Conservation (phyloP, 2,329 filamentous ascomycete species). For the Aspergillus sp. region DNA sequence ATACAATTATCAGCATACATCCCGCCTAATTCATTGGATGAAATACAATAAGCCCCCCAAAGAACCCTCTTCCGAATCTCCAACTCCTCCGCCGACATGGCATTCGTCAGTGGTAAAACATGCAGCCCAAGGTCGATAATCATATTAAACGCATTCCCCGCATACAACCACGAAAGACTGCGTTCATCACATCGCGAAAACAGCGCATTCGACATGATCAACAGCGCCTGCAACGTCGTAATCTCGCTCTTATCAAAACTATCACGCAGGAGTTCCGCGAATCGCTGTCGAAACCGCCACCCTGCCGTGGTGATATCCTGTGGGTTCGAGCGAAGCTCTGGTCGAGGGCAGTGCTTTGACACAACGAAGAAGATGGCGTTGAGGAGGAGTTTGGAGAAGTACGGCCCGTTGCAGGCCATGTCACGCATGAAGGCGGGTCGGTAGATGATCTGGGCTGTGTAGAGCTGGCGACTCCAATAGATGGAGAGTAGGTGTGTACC, state of each 20-base stretch:
- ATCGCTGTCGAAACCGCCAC: slow-evolving; percentile 44
- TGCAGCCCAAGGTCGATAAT: slow-evolving; percentile 50
- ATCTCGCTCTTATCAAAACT: slow-evolving; percentile 47
- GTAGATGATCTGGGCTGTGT: slow-evolving; percentile 39
- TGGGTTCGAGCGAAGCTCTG: slow-evolving; percentile 42
- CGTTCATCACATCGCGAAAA: slow-evolving; percentile 49
- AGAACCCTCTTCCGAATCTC: slow-evolving; percentile 43
- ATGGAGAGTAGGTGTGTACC: slow-evolving; percentile 49
- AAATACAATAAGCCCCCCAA: slow-evolving; percentile 40
- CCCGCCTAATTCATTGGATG: too few relatives aligned
- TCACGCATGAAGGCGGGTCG: slow-evolving; percentile 9
- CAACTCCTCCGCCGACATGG: slow-evolving; percentile 42
- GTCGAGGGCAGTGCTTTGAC: slow-evolving; percentile 44
- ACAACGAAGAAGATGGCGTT: slow-evolving; percentile 48
- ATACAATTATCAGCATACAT: too few relatives aligned
- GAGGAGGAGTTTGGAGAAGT: slow-evolving; percentile 49
- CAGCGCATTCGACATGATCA: slow-evolving; percentile 49
- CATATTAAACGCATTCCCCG: slow-evolving; percentile 49
- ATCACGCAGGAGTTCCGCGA: slow-evolving; percentile 43
- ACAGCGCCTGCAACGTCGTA: slow-evolving; percentile 51
- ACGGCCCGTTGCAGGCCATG: slow-evolving; percentile 33
- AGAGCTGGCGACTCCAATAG: slow-evolving; percentile 52
- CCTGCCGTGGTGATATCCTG: slow-evolving; percentile 46
- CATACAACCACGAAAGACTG: slow-evolving; percentile 51
- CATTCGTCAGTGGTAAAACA: slow-evolving; percentile 31